A percentile compares a stretch with the other conserved stretches of the same genome.
phyloP scores from a whole-genome alignment of 1,284 basidiomycete species.

The Trichosporon coremiiforme region DNA sequence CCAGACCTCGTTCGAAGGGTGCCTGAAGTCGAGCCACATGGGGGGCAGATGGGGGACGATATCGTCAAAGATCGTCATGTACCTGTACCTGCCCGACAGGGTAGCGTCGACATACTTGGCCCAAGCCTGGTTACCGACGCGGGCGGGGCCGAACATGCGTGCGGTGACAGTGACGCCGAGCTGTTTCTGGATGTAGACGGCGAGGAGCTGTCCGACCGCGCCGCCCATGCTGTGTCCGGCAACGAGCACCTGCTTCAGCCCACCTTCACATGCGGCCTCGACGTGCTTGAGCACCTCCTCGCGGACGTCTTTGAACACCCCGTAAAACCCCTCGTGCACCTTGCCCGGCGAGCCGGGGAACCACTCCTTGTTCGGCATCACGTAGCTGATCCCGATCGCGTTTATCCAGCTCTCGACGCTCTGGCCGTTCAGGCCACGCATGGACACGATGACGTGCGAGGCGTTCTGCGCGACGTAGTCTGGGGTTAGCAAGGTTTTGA shows the following conservation, averaged over 20 bases:
- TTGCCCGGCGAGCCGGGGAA: conserved; percentile 32
- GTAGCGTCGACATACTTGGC: conserved; percentile 36
- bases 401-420: conserved; percentile 23
- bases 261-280: conserved; percentile 13
- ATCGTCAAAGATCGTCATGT: conserved; percentile 37
- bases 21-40: conserved; percentile 5
- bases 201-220: conserved; percentile 29
- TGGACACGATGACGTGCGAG: conserved; percentile 27
- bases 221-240: conserved; percentile 39
- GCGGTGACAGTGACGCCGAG: conserved; percentile 22
- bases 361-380: conserved; percentile 6
- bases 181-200: conserved; percentile 30
- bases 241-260: conserved; percentile 31
- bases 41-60: conserved; percentile 38
- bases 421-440: conserved; percentile 33
- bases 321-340: conserved; percentile 38
- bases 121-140: conserved; percentile 36
- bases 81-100: conserved; percentile 27
- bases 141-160: conserved; percentile 32
- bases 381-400: conserved; percentile 34
- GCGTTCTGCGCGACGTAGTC: conserved; percentile 19
- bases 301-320: conserved; percentile 32
- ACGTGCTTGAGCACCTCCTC: conserved; percentile 23
- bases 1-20: background rate
- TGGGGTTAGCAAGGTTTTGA: background rate